Percentiles rank a stretch among this genome's conserved stretches.
Evolutionary conservation across 495 filamentous ascomycete genomes (phyloP).

Genomic region (Aspergillus sclerotiicarbonarius): DNA sequence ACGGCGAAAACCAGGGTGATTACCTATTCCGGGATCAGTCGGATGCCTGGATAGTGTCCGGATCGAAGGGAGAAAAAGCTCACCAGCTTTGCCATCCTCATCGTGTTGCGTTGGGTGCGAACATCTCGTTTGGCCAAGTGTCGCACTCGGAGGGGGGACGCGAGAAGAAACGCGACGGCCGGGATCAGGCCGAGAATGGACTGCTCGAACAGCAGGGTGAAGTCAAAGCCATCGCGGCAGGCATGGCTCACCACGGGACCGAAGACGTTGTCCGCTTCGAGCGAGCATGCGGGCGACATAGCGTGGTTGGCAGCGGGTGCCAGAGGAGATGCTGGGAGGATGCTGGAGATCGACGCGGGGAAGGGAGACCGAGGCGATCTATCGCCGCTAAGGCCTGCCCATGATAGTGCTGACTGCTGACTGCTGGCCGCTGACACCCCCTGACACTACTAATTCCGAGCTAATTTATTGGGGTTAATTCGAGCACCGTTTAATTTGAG

Average conservation of each 20-base stretch:
- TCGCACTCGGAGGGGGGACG: not conserved
- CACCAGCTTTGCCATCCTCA: not conserved
- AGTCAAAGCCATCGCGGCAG: not conserved
- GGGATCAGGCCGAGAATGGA: not conserved
- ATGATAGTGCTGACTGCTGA: too few species aligned
- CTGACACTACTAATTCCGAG: too few species aligned
- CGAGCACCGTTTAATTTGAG: too few species aligned
- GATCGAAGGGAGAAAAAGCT: not conserved
- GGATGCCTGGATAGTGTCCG: too few species aligned
- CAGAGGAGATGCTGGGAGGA: too few species aligned
- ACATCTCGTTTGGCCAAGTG: not conserved
- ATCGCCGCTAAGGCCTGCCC: too few species aligned
- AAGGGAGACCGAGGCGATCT: too few species aligned
- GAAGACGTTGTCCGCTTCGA: not conserved
- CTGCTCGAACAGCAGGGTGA: not conserved
- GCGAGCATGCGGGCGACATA: not conserved
- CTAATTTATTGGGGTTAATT: too few species aligned
- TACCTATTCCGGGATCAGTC: not conserved
- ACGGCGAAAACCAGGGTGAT: not conserved
- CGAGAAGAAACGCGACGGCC: not conserved
- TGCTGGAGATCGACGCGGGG: too few species aligned
- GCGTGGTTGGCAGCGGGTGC: not conserved
- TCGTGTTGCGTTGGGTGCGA: not conserved
- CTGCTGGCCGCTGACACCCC: too few species aligned
- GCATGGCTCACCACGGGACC: not conserved